Evolutionary conservation across 2,329 filamentous ascomycete species (phyloP), one percentile per base, ranked within the genome.

Genomic region (Xylariaceae sp.): DNA sequence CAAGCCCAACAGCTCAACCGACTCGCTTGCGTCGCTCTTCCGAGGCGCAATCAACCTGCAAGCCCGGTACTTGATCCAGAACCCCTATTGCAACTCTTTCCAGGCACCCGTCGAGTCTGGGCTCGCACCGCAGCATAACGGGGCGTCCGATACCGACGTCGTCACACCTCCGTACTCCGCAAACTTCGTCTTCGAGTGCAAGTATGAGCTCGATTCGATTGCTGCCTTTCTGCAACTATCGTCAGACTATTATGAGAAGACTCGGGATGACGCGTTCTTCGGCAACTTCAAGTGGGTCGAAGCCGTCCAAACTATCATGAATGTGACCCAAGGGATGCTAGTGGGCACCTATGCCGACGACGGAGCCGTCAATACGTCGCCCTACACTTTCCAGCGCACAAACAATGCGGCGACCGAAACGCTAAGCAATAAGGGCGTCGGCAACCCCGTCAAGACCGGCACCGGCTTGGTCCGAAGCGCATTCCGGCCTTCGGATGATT

Each of bases 81-180:
- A 82, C 6, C 92, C 93, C 0, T 93, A 92, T 76, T 97, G 93
- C 80, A 96, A 97, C 74, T 90, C 92, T 44, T 97, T 97, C 75
- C 92, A 96, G 71, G 90, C 93, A 0, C 93, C 93, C 0, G 78
- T 83, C 2, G 90, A 92, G 55, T 90, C 89, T 57, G 82, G 83
- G 17, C 78, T 93, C 10, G 70, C 74, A 1, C 82, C 88, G 1
- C 74, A 80, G 1, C 68, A 74, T 7, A 88, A 88, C 68, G 73
- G 78, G 2, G 82, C 81, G 10, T 81, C 80, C 54, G 83, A 82
- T 55, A 80, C 81, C n/a, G 88, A 90, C 72, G 67, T 74, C 68
- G 75, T 78, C 74, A 84, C 62, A 78, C 89, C 91, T 0, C 75
- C 80, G 34, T 87, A 89, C 65, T 86, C 88, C 64, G 78, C 78